Conservation (phyloP, 2,329 filamentous ascomycete species). For the Calonectria hongkongensis region DNA sequence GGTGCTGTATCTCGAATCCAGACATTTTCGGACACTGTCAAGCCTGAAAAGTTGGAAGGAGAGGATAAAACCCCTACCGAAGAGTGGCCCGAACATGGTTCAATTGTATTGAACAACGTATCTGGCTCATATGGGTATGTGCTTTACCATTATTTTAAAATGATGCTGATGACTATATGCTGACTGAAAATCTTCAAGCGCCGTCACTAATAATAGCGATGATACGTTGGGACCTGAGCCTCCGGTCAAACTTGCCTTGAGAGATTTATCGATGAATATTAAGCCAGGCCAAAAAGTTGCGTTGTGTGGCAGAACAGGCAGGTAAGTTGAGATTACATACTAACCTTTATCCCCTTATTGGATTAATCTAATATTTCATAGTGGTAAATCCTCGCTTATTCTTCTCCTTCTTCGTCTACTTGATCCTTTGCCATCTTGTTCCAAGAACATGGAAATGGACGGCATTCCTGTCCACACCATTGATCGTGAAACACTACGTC, state of each 20-base stretch:
- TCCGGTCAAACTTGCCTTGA: conserved; percentile 11
- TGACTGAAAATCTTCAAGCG: background rate
- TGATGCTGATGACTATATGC: background rate
- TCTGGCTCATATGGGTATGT: conserved; percentile 42
- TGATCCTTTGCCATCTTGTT: conserved; percentile 55
- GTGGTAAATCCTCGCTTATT: conserved; percentile 66
- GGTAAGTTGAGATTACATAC: conserved; percentile 33
- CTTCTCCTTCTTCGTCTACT: conserved; percentile 63
- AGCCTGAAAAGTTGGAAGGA: conserved; percentile 29
- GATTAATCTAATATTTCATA: conserved; percentile 20
- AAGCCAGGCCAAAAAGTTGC: conserved; percentile 49
- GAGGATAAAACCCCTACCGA: background rate
- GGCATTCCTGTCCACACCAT: conserved; percentile 59
- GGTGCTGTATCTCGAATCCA: conserved; percentile 53
- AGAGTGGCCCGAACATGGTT: conserved; percentile 36
- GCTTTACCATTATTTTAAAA: background rate
- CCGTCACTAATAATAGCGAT: conserved; percentile 7
- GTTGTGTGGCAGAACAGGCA: conserved; percentile 52
- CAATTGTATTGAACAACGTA: conserved; percentile 31
- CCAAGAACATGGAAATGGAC: conserved; percentile 60
- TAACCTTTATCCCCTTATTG: background rate
- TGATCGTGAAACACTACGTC: conserved; percentile 63
- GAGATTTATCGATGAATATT: conserved; percentile 39
- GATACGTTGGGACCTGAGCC: background rate
- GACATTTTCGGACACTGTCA: conserved; percentile 23